Base-by-base conservation (phyloP, 257 asterid species). In the Plantago elongata region DNA sequence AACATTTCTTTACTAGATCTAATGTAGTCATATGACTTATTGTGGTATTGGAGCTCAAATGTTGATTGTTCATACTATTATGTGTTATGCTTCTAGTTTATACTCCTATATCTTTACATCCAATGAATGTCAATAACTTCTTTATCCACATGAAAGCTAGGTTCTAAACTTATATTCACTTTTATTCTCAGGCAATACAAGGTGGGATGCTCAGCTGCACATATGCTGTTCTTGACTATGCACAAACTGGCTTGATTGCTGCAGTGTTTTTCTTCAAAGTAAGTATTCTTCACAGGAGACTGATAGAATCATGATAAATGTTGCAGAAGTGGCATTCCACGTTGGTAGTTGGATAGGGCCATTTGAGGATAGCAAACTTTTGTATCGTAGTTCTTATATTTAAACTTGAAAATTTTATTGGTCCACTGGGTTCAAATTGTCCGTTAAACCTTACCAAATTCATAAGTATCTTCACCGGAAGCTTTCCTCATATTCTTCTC, bases 261-360 rank as follows among this genome's bases (percentile, higher is more conserved):
- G 93, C 99, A 27, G 99, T 93, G 17, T 93, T 93, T 73, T 83
- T 89, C 94, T 93, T 93, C 67, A 89, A 93, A 73, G 99, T 83
- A 70, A 79, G 96, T 78, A 51, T 29, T 22, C 50, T 62, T 58
- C 63, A 3, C 40, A 34, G 8, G 40, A 34, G 40, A 34, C 40
- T 34, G 27, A 22, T 22, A 22, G 27, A 22, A 22, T 22, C 27
- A 22, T 22, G 40, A 34, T 34, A 7, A 34, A 34, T 34, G 40
- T 34, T 34, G 8, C 40, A 34, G 40, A 7, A 34, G 40, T 34
- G 8, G 40, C 40, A 34, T 34, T 34, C 5, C 5, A 34, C 40
- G 27, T 7, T 34, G 40, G 40, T 34, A 34, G 40, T 34, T 34
- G 8, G 8, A 34, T 22, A 22, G 27, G 27, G 27, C 27, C 27